Evolutionary conservation across 352 stramenopile genomes (phyloP).

Genomic region (Globisporangium nunn): DNA sequence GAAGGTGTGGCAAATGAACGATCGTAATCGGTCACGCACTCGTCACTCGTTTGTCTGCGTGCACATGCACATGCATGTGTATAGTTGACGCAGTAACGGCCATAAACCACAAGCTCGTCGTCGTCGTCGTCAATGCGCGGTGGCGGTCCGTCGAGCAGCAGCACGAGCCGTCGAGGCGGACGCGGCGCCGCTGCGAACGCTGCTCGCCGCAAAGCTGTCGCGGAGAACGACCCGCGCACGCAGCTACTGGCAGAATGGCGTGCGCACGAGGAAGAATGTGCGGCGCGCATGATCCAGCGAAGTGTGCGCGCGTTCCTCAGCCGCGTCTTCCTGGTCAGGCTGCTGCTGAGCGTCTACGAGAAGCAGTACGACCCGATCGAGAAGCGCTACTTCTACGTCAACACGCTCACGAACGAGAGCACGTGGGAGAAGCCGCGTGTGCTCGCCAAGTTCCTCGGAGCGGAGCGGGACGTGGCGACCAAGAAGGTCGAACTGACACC

Average conservation of each 20-base stretch:
- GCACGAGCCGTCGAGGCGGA: slow-evolving; percentile 14
- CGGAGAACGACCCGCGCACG: slow-evolving; percentile 19
- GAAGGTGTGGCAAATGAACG: too few relatives aligned
- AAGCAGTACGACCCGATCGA: slow-evolving; percentile 55
- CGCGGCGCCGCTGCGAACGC: slow-evolving; percentile 17
- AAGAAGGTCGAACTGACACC: slow-evolving; percentile 13
- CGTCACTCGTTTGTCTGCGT: too few relatives aligned
- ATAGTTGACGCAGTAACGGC: too few relatives aligned
- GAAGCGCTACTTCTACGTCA: slow-evolving; percentile 61
- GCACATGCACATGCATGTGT: too few relatives aligned
- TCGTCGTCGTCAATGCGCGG: slow-evolving; percentile 1
- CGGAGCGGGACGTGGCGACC: slow-evolving; percentile 9
- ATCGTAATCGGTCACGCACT: too few relatives aligned
- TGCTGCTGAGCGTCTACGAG: slow-evolving; percentile 44
- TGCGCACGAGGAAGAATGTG: slow-evolving; percentile 46
- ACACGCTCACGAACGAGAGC: slow-evolving; percentile 53
- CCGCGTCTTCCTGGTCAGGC: slow-evolving; percentile 22
- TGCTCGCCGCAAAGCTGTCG: slow-evolving; percentile 17
- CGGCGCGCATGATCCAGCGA: slow-evolving; percentile 39
- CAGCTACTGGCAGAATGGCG: slow-evolving; percentile 50
- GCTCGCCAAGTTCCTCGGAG: slow-evolving; percentile 33
- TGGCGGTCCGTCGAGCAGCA: slow-evolving; percentile 1
- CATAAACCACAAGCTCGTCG: too few relatives aligned
- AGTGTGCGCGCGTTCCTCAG: slow-evolving; percentile 30
- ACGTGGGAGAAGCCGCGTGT: slow-evolving; percentile 48